Evolutionary conservation across 176 grass and related monocot species (phyloP).

Genomic region (Cenchrus purpureus): DNA sequence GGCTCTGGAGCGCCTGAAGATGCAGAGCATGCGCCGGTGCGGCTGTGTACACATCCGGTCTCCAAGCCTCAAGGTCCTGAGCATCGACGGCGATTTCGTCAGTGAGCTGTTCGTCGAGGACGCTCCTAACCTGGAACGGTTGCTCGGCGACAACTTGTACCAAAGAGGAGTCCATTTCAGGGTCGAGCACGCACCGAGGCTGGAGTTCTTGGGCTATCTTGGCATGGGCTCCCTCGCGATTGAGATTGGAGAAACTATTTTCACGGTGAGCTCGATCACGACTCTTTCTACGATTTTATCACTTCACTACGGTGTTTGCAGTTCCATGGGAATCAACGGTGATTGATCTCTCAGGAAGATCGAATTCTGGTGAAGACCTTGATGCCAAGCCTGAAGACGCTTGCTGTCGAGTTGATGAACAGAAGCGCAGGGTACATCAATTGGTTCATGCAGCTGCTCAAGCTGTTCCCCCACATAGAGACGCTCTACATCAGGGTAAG

Average conservation of each 20-base stretch:
- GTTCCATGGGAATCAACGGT: background rate
- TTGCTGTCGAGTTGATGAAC: background rate
- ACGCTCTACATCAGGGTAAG: slow-evolving; percentile 40
- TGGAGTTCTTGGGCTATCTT: slow-evolving; percentile 35
- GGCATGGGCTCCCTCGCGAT: background rate
- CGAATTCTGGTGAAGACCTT: background rate
- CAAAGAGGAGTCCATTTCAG: background rate
- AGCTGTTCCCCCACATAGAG: slow-evolving; percentile 29
- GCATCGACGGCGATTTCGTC: background rate
- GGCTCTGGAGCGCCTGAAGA: slow-evolving; percentile 18
- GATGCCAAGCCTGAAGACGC: slow-evolving; percentile 38
- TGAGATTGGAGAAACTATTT: slow-evolving; percentile 23
- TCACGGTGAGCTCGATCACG: slow-evolving; percentile 23
- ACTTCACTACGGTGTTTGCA: background rate
- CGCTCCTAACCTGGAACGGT: slow-evolving; percentile 30
- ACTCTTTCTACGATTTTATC: background rate
- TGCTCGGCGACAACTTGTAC: background rate
- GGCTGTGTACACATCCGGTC: background rate
- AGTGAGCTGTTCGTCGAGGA: slow-evolving; percentile 27
- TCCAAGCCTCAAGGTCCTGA: background rate
- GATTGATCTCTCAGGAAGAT: background rate
- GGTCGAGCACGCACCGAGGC: slow-evolving; percentile 28
- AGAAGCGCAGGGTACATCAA: background rate
- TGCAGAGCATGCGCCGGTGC: background rate
- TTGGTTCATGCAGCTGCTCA: slow-evolving; percentile 33